Evolutionary conservation across 2,329 filamentous ascomycete species (phyloP), one percentile per base, ranked within the genome.

Genomic region (Raffaelea arxii): DNA sequence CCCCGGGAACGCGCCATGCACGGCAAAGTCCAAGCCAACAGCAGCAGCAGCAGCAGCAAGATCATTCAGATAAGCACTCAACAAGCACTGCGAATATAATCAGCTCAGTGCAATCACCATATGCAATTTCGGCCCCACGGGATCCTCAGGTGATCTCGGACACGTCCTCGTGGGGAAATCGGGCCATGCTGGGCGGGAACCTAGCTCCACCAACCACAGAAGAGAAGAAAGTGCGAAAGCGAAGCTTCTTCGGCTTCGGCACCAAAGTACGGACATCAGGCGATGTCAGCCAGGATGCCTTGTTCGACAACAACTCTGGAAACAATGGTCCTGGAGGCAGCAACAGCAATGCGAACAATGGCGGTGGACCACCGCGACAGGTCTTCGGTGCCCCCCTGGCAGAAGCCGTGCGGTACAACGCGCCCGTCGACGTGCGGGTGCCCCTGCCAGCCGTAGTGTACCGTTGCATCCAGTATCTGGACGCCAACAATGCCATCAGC

Each of bases 381-480:
- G 86, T 88, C 4, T 98, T 98, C 61, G 92, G 92, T 3, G 84
- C 86, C 25, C 79, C 87, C 5, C 68, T 98, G 44, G 80, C 80
- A 9, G 91, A 97, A 58, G 92, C 92, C 23, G 90, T 95, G 7
- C 80, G 86, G 49, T 86, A 78, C 59, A 90, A 86, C 55, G 74
- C 80, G 12, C 90, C 89, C 0, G 65, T 71, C 12, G 86, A 88
- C 47, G 72, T 86, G 39, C 77, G 80, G 50, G 80, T 88, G 6
- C 82, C 85, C 24, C 69, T 98, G 24, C 92, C 92, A 1, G 86
- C 91, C 6, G 92, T 98, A 3, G 87, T 97, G 9, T 98, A 94
- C 66, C 83, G 92, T 48, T 96, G 89, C 60, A 86, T 98, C 51
- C 87, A 97, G 62, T 98, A 95, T 62, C 74, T 98, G 18, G 84